Percentiles rank a stretch among this genome's conserved stretches.
phyloP scores from a whole-genome alignment of 345 rosid genomes.

The Populus tremula region DNA sequence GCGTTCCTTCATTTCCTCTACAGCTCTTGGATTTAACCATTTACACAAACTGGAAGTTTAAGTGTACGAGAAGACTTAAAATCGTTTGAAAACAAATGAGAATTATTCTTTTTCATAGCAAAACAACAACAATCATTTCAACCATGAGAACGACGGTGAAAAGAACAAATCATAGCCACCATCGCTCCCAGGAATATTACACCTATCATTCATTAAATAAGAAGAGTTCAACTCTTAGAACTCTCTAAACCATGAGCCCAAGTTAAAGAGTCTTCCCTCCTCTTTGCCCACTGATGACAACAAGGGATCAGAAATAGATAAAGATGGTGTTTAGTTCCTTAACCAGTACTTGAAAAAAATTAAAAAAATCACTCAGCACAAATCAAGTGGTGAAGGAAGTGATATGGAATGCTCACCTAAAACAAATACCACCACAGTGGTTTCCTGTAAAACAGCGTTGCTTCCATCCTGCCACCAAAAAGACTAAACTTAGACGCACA shows the following conservation, averaged over 20 bases:
- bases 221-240: background rate
- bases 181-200: background rate
- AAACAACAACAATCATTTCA: background rate
- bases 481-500: background rate
- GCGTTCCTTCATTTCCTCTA: too few relatives aligned
- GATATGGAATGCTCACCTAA: constrained; percentile 1
- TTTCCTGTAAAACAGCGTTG: background rate
- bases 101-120: background rate
- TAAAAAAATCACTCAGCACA: background rate
- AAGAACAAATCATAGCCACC: too few relatives aligned
- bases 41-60: too few relatives aligned
- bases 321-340: too few relatives aligned
- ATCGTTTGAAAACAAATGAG: background rate
- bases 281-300: background rate
- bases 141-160: background rate
- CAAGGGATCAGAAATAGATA: background rate
- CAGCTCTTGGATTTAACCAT: too few relatives aligned
- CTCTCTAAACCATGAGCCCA: background rate
- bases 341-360: too few relatives aligned
- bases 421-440: constrained; percentile 11
- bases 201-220: background rate
- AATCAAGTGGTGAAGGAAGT: background rate
- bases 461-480: background rate
- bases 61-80: too few relatives aligned
- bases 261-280: background rate